Base-by-base conservation (phyloP, 106 monocot genomes). In the Ottelia alismoides region DNA sequence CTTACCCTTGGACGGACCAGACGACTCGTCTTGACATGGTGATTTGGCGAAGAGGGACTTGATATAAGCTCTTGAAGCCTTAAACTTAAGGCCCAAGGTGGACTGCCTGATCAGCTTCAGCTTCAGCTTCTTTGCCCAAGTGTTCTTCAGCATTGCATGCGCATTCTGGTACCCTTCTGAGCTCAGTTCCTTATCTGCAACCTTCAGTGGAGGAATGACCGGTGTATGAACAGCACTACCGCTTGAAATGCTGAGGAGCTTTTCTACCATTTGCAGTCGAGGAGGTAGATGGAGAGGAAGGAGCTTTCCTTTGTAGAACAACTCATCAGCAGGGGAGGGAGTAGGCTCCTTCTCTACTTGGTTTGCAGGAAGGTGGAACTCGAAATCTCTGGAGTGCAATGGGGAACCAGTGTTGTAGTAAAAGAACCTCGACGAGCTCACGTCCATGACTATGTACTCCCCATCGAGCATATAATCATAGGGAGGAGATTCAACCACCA, bases 221-320 rank as follows among this genome's bases (percentile, higher is more conserved):
- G 40, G 47, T 40, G 44, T 3, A 5, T 17, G 7, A 45, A 9
- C 19, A 17, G 25, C n/a, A n/a, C n/a, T n/a, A n/a, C n/a, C n/a
- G n/a, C n/a, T n/a, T n/a, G 73, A 22, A 45, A 55, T 66, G 9
- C 75, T 55, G 52, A 76, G 80, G 50, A 87, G 74, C 29, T 72
- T 64, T 40, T 85, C 69, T 0, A 83, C 76, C 76, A 82, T 85
- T 20, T 81, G 60, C 32, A 81, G 47, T 27, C 78, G 75, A 2
- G 83, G 92, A 0, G 83, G 78, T 58, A 78, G 78, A 48, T 78
- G 80, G 55, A 88, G 80, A 18, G 88, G 93, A 46, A 88, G 83
- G 61, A 74, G 74, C 44, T 74, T 79, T 17, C 79, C 79, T 28
- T 79, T 79, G 74, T 79, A 79, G 73, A 79, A 79, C 35, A 79